phyloP scores from a whole-genome alignment of 345 rosid species.

The Populus euphratica region DNA sequence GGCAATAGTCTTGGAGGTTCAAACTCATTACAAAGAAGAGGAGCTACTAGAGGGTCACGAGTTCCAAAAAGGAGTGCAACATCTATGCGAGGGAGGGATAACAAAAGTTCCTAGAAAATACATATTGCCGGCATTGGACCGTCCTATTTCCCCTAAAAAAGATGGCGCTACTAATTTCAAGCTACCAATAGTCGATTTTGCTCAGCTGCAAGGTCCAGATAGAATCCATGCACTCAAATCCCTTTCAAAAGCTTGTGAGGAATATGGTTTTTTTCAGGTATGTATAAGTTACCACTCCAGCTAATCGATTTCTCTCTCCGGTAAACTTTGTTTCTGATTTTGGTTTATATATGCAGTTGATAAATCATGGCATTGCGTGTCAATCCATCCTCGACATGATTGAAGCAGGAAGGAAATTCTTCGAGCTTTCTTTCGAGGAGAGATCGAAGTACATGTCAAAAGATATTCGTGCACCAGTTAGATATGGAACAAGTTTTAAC shows the following conservation, averaged over 20 bases:
- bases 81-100: conserved; percentile 28
- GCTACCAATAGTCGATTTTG: conserved; percentile 36
- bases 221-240: conserved; percentile 22
- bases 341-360: conserved; percentile 23
- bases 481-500: conserved; percentile 44
- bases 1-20: conserved; percentile 6
- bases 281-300: neutral
- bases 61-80: conserved; percentile 37
- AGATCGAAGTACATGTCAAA: conserved; percentile 40
- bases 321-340: neutral
- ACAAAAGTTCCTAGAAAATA: conserved; percentile 30
- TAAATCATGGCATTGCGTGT: conserved; percentile 30
- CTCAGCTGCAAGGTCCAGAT: conserved; percentile 24
- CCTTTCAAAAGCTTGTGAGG: conserved; percentile 33
- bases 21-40: neutral
- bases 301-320: neutral
- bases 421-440: conserved; percentile 37
- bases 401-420: conserved; percentile 24
- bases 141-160: conserved; percentile 4
- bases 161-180: neutral
- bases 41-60: neutral
- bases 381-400: conserved; percentile 16
- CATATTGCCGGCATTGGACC: conserved; percentile 29
- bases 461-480: conserved; percentile 28
- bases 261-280: conserved; percentile 44